Percentiles rank a stretch among this genome's conserved stretches.
Evolutionary conservation across 208 protist genomes (phyloP).

Genomic region (Leishmania tarentolae): DNA sequence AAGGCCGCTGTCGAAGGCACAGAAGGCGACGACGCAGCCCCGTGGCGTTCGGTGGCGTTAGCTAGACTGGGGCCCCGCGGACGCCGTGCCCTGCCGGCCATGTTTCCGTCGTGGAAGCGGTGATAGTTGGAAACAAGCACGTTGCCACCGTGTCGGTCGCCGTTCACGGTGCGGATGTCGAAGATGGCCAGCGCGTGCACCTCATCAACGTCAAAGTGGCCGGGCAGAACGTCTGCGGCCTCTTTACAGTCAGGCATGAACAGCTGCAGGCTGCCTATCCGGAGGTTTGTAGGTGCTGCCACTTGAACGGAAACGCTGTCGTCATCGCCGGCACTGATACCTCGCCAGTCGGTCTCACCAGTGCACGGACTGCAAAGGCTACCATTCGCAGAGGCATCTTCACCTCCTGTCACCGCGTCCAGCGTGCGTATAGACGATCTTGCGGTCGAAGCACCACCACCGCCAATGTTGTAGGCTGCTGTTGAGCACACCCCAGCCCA

Average conservation of each 20-base stretch:
- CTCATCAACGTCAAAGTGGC: constrained; percentile 56
- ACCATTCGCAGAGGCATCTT: background rate
- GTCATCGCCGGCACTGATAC: background rate
- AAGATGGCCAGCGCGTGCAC: constrained; percentile 76
- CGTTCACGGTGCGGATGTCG: constrained; percentile 77
- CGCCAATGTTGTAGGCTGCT: background rate
- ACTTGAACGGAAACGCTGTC: background rate
- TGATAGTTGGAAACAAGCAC: constrained; percentile 50
- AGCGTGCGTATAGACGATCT: background rate
- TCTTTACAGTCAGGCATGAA: constrained; percentile 59
- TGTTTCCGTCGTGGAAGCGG: background rate
- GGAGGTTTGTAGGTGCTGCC: constrained; percentile 3
- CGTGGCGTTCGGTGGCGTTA: background rate
- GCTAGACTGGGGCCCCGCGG: background rate
- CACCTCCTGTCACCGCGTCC: background rate
- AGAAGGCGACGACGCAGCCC: background rate
- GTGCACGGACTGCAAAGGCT: background rate
- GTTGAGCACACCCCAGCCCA: background rate
- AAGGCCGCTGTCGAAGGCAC: background rate
- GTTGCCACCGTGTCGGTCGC: constrained; percentile 81
- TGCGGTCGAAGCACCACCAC: background rate
- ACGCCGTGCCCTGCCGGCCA: background rate
- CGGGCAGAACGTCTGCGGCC: constrained; percentile 64
- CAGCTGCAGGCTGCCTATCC: constrained; percentile 58
- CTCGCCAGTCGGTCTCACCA: background rate